Evolutionary conservation across 2,329 filamentous ascomycete genomes (phyloP), one percentile per base, ranked within the genome.

Genomic region (Nannizzia gypsea): DNA sequence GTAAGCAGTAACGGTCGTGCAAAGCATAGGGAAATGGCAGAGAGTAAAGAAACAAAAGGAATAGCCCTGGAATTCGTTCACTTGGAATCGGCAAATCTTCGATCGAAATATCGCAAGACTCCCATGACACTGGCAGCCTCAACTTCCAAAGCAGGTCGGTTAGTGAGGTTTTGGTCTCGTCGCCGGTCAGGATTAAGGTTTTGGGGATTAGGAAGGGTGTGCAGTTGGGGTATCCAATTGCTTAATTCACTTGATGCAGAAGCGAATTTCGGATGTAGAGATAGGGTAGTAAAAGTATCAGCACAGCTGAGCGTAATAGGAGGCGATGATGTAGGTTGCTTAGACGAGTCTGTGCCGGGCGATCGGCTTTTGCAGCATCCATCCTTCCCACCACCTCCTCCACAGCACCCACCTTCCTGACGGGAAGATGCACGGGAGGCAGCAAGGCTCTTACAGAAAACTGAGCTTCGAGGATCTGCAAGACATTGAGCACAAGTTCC

Each of bases 121-220:
- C 86, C 86, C 88, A 91, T 90, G 59, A 91, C 89, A 71, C 87
- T 90, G 0, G 88, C 88, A 5, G 88, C 87, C 73, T 91, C 88
- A 15, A 91, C 87, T 70, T 91, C 88, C 66, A 90, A 84, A 0
- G 87, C 84, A 46, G 80, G 80, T 57, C 73, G 73, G 65, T 59
- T 65, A 60, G 59, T 60, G 59, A 63, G 50, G 44, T 60, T 65
- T 15, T 67, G 63, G 11, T 63, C 63, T 6, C 64, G 59, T 15
- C 38, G 38, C 6, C 36, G 38, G 3, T 62, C 67, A 24, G 69
- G 62, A 40, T 70, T 67, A 60, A 74, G 62, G 42, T 74, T 67
- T 56, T 68, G 67, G 0, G 73, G 72, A 44, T 72, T 70, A 6
- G 73, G 73, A 6, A 76, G 79, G 17, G 85, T 85, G 68, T 83